Evolutionary conservation across 1,284 basidiomycete species (phyloP).

Genomic region (Cystobasidiaceae sp.): DNA sequence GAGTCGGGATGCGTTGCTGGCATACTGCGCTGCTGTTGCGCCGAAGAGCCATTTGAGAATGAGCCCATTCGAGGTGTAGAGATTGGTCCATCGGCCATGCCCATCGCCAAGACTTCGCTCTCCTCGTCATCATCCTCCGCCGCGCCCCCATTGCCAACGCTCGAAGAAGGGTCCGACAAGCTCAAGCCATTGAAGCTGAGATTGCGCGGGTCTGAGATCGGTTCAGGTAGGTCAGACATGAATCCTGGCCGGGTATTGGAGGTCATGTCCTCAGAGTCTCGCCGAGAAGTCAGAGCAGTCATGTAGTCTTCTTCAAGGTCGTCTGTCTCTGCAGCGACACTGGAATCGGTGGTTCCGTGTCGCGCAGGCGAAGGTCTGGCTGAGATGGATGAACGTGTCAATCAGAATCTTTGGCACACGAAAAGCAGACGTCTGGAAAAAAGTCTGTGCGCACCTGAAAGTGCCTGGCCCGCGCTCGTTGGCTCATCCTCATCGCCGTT

Average conservation of each 20-base stretch:
- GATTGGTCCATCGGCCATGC: constrained; percentile 8
- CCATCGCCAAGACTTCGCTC: constrained; percentile 17
- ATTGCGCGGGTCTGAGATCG: not conserved
- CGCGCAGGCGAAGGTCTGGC: not conserved
- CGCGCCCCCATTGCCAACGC: not conserved
- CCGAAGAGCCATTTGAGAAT: not conserved
- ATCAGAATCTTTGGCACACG: not conserved
- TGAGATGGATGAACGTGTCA: not conserved
- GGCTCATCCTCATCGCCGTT: constrained; percentile 1
- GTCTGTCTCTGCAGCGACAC: constrained; percentile 1
- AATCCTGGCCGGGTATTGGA: constrained; percentile 3
- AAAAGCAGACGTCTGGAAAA: not conserved
- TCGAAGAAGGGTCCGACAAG: not conserved
- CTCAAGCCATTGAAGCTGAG: not conserved
- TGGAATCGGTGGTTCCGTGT: not conserved
- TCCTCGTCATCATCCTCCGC: constrained; percentile 18
- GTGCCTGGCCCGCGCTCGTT: not conserved
- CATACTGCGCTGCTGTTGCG: not conserved
- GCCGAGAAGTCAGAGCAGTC: constrained; percentile 21
- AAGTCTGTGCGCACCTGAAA: not conserved
- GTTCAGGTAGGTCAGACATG: not conserved
- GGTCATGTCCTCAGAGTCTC: constrained; percentile 18
- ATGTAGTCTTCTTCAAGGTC: constrained; percentile 30
- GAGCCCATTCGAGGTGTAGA: constrained; percentile 5
- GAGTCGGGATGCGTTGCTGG: constrained; percentile 13